phyloP scores from a whole-genome alignment of 1,139 yeast species.

The Wickerhamiella pararugosa region DNA sequence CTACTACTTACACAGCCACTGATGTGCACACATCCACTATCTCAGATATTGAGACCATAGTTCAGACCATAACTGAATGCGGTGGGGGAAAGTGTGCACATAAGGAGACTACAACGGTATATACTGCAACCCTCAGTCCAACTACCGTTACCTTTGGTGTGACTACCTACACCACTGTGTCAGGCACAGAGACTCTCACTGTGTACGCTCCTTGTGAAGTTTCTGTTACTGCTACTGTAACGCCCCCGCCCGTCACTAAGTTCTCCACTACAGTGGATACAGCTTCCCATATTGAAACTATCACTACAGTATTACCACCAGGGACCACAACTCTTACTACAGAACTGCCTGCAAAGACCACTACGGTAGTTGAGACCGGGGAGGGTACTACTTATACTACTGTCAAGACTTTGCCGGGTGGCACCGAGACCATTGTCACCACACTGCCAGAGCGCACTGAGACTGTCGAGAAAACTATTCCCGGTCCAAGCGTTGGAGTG shows the following conservation, averaged over 20 bases:
- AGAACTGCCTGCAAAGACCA: conserved; percentile 3
- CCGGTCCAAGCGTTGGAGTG: conserved; percentile 1
- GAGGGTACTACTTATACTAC: conserved; percentile 5
- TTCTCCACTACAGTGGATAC: conserved; percentile 2
- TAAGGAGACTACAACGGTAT: conserved; percentile 13
- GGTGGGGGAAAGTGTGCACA: conserved; percentile 18
- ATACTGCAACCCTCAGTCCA: conserved; percentile 11
- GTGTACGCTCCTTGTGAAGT: conserved; percentile 7
- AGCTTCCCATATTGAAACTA: background rate
- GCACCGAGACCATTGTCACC: conserved; percentile 1
- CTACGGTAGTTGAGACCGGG: conserved; percentile 3
- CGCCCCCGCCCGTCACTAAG: conserved; percentile 1
- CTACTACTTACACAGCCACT: conserved; percentile 4
- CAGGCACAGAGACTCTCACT: conserved; percentile 5
- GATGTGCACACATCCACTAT: conserved; percentile 1
- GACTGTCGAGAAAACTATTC: background rate
- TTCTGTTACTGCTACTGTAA: conserved; percentile 6
- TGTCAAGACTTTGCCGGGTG: conserved; percentile 4
- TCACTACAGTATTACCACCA: background rate
- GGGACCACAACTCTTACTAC: conserved; percentile 3
- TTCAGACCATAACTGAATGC: conserved; percentile 19
- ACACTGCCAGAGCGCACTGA: conserved; percentile 1
- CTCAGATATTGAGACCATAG: conserved; percentile 6
- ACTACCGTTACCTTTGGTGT: conserved; percentile 14
- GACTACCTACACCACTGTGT: conserved; percentile 1